Base-by-base conservation (phyloP, 73 alveolate species). In the Uronychia setigera region DNA sequence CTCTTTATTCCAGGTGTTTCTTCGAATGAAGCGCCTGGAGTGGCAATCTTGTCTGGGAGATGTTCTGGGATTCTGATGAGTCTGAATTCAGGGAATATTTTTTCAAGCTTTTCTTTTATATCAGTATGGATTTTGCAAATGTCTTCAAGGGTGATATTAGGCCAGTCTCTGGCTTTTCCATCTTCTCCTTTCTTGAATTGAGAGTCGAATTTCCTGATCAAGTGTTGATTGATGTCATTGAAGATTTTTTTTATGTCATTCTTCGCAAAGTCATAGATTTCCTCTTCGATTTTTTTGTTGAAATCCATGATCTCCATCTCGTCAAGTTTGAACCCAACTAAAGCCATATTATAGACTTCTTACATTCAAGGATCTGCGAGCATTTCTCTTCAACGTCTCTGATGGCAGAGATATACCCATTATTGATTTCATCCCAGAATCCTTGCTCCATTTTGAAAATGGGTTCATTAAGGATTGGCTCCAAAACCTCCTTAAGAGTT, bases 151-250 rank as follows among this genome's bases (percentile, higher is more conserved):
- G 59, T 80, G 29, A 88, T 75, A 0, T 58, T 31, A 27, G 83
- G 33, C 94, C 94, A 88, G 57, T 88, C 91, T 60, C 94, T 88
- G 32, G 74, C 78, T 79, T 88, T 88, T 1, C 89, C 91, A 32
- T 77, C 58, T 31, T 86, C 89, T 33, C 84, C 94, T 81, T 84
- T 88, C 80, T 88, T 88, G 88, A 88, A 88, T 13, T 60, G 31
- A 29, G 33, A n/a, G 59, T 83, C 78, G 77, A 88, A 88, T 35
- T 88, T 88, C 33, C 94, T 82, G 32, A 76, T 75, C 11, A 88
- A 31, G 35, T 83, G 80, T 31, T 88, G 35, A 80, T 89, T 89
- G 35, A 84, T 35, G 57, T 88, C 94, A 27, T 86, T 88, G 79
- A 81, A 77, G 1, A 80, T 34, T 79, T 83, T 89, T 28, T 31